Percentiles rank a stretch among this genome's conserved stretches.
Conservation (phyloP, 106 monocot genomes). For the Posidonia australis region DNA sequence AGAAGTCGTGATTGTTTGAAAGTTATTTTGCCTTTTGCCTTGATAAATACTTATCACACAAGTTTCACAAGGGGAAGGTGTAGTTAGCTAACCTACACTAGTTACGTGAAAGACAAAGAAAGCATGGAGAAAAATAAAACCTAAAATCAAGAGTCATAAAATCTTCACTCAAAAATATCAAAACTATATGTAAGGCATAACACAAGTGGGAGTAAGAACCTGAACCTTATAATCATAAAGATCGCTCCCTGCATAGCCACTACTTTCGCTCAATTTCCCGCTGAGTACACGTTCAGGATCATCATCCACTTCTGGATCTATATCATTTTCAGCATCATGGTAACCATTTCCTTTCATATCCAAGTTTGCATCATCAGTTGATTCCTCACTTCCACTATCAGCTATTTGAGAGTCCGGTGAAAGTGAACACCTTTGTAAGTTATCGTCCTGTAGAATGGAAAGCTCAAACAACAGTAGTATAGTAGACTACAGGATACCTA, state of each 20-base stretch:
- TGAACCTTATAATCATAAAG: constrained; percentile 98
- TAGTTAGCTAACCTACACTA: too few relatives aligned
- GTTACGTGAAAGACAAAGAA: too few relatives aligned
- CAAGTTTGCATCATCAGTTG: constrained; percentile 53
- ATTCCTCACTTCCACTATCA: constrained; percentile 79
- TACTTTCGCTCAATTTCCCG: constrained; percentile 98
- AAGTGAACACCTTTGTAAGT: constrained; percentile 49
- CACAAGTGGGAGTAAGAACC: background rate
- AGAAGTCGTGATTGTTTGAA: too few relatives aligned
- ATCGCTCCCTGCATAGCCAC: constrained; percentile 92
- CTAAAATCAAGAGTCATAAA: too few relatives aligned
- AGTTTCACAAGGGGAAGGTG: too few relatives aligned
- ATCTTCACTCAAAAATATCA: too few relatives aligned
- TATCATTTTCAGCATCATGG: constrained; percentile 71
- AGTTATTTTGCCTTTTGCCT: too few relatives aligned
- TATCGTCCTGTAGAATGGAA: constrained; percentile 50
- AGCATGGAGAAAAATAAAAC: too few relatives aligned
- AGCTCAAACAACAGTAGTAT: background rate
- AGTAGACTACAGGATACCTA: too few relatives aligned
- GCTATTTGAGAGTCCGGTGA: constrained; percentile 78
- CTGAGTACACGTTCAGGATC: constrained; percentile 74
- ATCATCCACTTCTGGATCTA: constrained; percentile 48
- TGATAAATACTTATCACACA: too few relatives aligned
- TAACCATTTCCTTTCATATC: constrained; percentile 66
- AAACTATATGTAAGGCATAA: too few relatives aligned